Conservation (phyloP, 495 filamentous ascomycete species). For the Talaromyces trachyspermus region DNA sequence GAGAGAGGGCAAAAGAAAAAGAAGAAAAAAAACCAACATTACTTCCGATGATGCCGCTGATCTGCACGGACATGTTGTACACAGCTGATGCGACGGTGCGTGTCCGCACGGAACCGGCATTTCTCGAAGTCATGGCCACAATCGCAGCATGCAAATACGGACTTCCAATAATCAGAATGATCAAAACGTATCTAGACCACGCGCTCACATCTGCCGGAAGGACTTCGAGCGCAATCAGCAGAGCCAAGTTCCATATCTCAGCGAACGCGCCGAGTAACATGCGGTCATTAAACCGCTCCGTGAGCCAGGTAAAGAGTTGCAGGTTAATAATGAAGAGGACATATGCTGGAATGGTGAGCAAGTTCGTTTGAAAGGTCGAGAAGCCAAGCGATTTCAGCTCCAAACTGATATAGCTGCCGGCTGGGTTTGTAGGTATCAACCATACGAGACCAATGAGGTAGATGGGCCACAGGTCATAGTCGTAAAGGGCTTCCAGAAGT, state of each 20-base stretch:
- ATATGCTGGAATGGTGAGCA: constrained; percentile 60
- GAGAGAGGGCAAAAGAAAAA: neutral
- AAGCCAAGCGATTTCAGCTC: constrained; percentile 54
- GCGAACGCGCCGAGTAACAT: constrained; percentile 42
- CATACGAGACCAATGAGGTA: constrained; percentile 56
- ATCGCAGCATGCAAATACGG: constrained; percentile 61
- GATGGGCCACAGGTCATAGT: constrained; percentile 68
- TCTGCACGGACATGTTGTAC: constrained; percentile 74
- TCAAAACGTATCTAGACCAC: constrained; percentile 47
- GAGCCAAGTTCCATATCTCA: constrained; percentile 50
- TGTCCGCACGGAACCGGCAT: constrained; percentile 61
- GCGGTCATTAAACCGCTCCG: constrained; percentile 46
- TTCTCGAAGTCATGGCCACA: constrained; percentile 58
- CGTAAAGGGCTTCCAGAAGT: constrained; percentile 51
- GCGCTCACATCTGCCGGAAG: constrained; percentile 27
- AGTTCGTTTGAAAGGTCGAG: constrained; percentile 58
- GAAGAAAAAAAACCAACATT: constrained; percentile 15
- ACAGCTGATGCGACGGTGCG: constrained; percentile 54
- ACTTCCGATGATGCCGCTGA: constrained; percentile 49
- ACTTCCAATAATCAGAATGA: constrained; percentile 47
- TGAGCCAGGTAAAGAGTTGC: constrained; percentile 43
- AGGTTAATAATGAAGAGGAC: constrained; percentile 40
- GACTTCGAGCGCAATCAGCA: constrained; percentile 43
- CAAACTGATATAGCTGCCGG: constrained; percentile 54
- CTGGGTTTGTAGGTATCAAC: constrained; percentile 46